These are phyloP conservation scores for Gyrodon lividus DNA, from an alignment of 768 basidiomycete species.

Conservation along the genomic window DNA sequence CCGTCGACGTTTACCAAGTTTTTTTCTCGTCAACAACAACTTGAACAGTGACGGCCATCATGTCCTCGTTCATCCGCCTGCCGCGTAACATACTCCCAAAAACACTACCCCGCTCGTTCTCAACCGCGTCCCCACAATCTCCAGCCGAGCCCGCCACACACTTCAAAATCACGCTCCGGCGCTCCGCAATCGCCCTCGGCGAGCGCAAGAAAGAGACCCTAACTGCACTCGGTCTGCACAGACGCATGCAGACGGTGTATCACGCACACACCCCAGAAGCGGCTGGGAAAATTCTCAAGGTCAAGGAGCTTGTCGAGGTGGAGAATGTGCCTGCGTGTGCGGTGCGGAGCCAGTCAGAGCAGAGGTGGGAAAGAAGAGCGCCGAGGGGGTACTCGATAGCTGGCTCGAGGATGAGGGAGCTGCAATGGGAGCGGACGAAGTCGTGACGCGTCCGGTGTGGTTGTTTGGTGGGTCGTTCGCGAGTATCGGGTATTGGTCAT, in stretches of 20 bases:
- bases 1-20: no score
- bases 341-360: conserved; percentile 70
- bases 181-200: conserved; percentile 84
- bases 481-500: neutral
- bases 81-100: conserved; percentile 10
- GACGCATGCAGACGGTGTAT: conserved; percentile 83
- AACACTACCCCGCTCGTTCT: conserved; percentile 9
- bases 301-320: conserved; percentile 91
- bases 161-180: conserved; percentile 85
- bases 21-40: no score
- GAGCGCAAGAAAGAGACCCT: conserved; percentile 70
- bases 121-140: neutral
- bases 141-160: conserved; percentile 52
- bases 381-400: conserved; percentile 65
- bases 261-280: conserved; percentile 68
- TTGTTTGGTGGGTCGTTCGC: neutral
- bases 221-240: conserved; percentile 78
- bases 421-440: conserved; percentile 2
- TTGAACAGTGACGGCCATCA: neutral
- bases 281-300: conserved; percentile 81
- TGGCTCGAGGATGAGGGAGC: conserved; percentile 30
- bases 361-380: conserved; percentile 64
- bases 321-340: conserved; percentile 71
- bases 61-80: conserved; percentile 12
- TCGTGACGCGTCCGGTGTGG: neutral